Conservation (phyloP, 306 rosid species). For the Dryas drummondii region DNA sequence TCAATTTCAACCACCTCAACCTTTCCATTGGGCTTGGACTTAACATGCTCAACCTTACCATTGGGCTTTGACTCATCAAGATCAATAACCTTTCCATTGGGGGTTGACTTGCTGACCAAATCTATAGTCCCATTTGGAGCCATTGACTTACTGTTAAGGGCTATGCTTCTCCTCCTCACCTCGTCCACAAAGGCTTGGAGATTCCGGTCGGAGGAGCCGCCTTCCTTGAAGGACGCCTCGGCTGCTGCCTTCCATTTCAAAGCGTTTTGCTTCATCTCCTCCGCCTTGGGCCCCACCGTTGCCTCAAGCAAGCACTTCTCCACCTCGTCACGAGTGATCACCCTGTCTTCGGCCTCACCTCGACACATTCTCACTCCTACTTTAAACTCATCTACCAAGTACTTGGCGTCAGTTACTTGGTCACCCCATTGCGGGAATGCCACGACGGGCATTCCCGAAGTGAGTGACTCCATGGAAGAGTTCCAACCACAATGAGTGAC, state of each 20-base stretch:
- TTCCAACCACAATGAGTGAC: constrained; percentile 83
- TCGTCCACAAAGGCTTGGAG: constrained; percentile 43
- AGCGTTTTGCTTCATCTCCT: constrained; percentile 32
- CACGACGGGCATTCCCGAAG: constrained; percentile 57
- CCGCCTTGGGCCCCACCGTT: constrained; percentile 27
- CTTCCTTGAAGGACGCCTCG: constrained; percentile 32
- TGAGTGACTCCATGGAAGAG: constrained; percentile 58
- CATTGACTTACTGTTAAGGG: not conserved
- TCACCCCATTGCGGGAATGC: constrained; percentile 87
- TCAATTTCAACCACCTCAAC: not conserved
- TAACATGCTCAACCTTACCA: not conserved
- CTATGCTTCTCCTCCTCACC: constrained; percentile 19
- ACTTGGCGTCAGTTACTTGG: constrained; percentile 68
- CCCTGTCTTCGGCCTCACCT: constrained; percentile 28
- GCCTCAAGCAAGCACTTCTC: constrained; percentile 44
- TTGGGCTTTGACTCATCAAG: not conserved
- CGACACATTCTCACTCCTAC: constrained; percentile 41
- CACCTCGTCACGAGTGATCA: constrained; percentile 37
- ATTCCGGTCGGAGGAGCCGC: constrained; percentile 48
- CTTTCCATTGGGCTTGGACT: constrained; percentile 2
- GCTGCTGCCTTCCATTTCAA: constrained; percentile 38
- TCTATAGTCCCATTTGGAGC: not conserved
- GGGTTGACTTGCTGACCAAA: not conserved
- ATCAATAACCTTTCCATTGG: not conserved
- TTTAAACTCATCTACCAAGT: constrained; percentile 47